phyloP scores from a whole-genome alignment of 257 asterid species.

The Forsythia suspensa region DNA sequence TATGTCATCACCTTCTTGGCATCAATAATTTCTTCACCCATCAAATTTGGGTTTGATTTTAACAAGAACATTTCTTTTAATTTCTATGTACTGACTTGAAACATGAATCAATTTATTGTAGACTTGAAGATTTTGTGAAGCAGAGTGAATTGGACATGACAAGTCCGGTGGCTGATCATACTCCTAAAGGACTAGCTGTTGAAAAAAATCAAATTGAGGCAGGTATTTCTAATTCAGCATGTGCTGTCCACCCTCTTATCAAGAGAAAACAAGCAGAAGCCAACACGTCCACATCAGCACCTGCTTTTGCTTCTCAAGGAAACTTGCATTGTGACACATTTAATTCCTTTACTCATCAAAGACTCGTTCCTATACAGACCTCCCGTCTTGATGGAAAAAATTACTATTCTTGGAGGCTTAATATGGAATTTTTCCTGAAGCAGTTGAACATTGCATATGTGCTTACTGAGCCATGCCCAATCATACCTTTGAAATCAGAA shows the following conservation, averaged over 20 bases:
- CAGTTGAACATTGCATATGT: slow-evolving; percentile 58
- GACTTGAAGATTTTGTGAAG: slow-evolving; percentile 36
- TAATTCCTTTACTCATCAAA: slow-evolving; percentile 15
- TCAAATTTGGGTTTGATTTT: slow-evolving; percentile 14
- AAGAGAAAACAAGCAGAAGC: slow-evolving; percentile 26
- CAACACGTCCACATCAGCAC: slow-evolving; percentile 13
- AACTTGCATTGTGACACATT: slow-evolving; percentile 13
- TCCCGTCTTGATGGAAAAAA: slow-evolving; percentile 61
- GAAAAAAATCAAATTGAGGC: slow-evolving; percentile 38
- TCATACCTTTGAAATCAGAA: slow-evolving; percentile 24
- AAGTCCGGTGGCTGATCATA: slow-evolving; percentile 9
- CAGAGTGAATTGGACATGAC: slow-evolving; percentile 20
- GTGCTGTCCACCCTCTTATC: slow-evolving; percentile 23
- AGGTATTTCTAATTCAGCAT: slow-evolving; percentile 19
- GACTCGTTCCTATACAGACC: slow-evolving; percentile 51
- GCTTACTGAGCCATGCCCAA: slow-evolving; percentile 52
- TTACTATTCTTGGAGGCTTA: slow-evolving; percentile 65
- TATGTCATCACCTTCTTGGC: not conserved
- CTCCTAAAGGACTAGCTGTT: slow-evolving; percentile 21
- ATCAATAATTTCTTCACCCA: slow-evolving; percentile 3
- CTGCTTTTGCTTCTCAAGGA: slow-evolving; percentile 31
- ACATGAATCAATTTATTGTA: slow-evolving; percentile 15
- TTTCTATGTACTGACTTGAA: not conserved
- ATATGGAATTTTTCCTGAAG: slow-evolving; percentile 54
- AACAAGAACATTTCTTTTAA: not conserved